A percentile compares a stretch with the other conserved stretches of the same genome.
Evolutionary conservation across 140 eudicot species (phyloP).

Genomic region (Senecio squalidus): DNA sequence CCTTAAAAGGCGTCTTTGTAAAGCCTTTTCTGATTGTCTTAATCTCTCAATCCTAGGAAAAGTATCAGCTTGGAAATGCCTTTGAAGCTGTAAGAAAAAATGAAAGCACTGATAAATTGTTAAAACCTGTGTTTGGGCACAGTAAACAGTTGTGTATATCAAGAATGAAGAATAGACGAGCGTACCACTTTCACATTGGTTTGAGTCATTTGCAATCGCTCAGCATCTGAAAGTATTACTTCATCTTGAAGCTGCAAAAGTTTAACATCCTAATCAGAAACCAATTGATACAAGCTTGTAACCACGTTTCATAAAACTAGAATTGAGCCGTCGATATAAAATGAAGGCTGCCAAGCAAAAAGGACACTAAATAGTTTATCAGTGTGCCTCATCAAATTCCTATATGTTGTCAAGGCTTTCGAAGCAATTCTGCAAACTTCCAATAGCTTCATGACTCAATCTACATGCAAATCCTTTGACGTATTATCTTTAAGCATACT

Average conservation of each 20-base stretch:
- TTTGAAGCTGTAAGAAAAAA: slow-evolving; percentile 69
- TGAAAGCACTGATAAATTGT: slow-evolving; percentile 7
- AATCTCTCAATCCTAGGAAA: slow-evolving; percentile 85
- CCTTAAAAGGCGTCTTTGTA: slow-evolving; percentile 93
- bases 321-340: too few relatives aligned
- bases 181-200: slow-evolving; percentile 88
- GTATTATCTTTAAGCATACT: slow-evolving; percentile 3
- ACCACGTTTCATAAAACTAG: slow-evolving; percentile 3
- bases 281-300: not conserved
- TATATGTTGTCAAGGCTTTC: too few relatives aligned
- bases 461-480: slow-evolving; percentile 1
- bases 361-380: too few relatives aligned
- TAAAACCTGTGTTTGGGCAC: not conserved
- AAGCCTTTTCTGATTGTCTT: slow-evolving; percentile 83
- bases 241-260: slow-evolving; percentile 87
- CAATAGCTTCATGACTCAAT: slow-evolving; percentile 1
- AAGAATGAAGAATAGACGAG: slow-evolving; percentile 2
- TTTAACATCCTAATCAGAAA: slow-evolving; percentile 2
- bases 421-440: not conserved
- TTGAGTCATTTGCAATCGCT: slow-evolving; percentile 83
- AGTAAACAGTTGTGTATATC: slow-evolving; percentile 3
- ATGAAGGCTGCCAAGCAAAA: too few relatives aligned
- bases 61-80: slow-evolving; percentile 96
- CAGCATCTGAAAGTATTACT: slow-evolving; percentile 85
- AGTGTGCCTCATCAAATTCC: too few relatives aligned